Base-by-base conservation (phyloP, 2,329 filamentous ascomycete species). In the Hirsutella minnesotensis region DNA sequence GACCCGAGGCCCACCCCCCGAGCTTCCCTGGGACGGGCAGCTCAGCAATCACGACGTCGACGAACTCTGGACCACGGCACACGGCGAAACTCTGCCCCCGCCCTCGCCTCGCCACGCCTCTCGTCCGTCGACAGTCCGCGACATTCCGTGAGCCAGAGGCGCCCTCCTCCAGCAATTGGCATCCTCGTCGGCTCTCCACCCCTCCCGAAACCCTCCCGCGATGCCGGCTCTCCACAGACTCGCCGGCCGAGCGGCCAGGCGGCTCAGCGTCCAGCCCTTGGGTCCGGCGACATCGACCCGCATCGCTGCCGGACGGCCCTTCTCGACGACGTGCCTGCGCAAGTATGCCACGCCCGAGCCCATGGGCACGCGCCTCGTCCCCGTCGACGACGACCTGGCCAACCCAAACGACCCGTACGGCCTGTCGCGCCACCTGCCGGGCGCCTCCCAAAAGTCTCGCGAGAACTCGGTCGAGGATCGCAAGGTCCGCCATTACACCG, bases 401-500 rank as follows among this genome's bases (percentile, higher is more conserved):
- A 63, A 75, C 36, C 66, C 75, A 9, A 53, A 60, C 46, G 66
- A 76, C 55, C 64, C 66, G 44, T 72, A 72, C 53, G 67, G 70
- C 53, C 54, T 70, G 51, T 65, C 51, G 57, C 63, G 53, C 54
- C 65, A 59, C 41, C 56, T 64, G 38, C 60, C 64, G 44, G 62
- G 64, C 47, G 53, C 56, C 48, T 60, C 66, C 50, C 66, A 73
- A 54, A 67, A 69, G 56, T 58, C 62, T 49, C 60, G 61, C 52
- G 69, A 74, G 51, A 68, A 66, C 54, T 68, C 65, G 45, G 62
- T 76, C 48, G 64, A 61, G 49, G 63, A 68, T 66, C 83, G 90
- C 65, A 96, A 95, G 76, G 84, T 98, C 63, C 81, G 92, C 53
- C 92, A 98, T 70, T 98, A 98, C 71, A 98, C 92, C 7, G 90